A percentile compares a stretch with the other conserved stretches of the same genome.
phyloP scores from a whole-genome alignment of 75 land plant species.

The Azolla pinnata region DNA sequence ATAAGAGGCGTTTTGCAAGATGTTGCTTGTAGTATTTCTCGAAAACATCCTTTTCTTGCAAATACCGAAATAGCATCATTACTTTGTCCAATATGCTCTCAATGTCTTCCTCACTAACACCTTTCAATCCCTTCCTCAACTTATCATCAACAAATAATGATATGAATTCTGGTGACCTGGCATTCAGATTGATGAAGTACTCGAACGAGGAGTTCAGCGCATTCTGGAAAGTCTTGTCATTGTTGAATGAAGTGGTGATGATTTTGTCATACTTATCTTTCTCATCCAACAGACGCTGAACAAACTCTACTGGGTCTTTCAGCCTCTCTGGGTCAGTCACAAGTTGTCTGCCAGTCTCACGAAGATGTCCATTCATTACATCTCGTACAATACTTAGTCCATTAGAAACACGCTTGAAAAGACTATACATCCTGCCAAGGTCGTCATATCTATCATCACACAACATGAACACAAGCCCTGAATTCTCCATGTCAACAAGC shows the following conservation, averaged over 20 bases:
- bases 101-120: constrained; percentile 88
- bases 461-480: constrained; percentile 90
- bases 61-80: constrained; percentile 92
- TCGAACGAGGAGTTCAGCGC: constrained; percentile 95
- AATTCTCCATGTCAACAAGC: constrained; percentile 93
- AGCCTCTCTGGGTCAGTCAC: constrained; percentile 79
- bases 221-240: constrained; percentile 97
- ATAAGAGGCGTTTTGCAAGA: constrained; percentile 83
- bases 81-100: constrained; percentile 90
- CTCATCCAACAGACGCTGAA: constrained; percentile 73
- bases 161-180: constrained; percentile 89
- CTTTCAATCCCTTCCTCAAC: constrained; percentile 82
- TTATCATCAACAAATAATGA: constrained; percentile 96
- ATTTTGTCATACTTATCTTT: constrained; percentile 92
- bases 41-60: constrained; percentile 97
- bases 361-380: constrained; percentile 82
- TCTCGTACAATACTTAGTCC: constrained; percentile 68
- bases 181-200: constrained; percentile 85
- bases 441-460: constrained; percentile 91
- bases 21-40: constrained; percentile 97
- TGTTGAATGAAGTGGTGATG: constrained; percentile 58
- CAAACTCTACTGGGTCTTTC: constrained; percentile 96
- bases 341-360: constrained; percentile 84
- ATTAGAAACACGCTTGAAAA: constrained; percentile 67
- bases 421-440: constrained; percentile 68